Evolutionary conservation across 192 early-diverging fungal species (phyloP).

Genomic region (Coemansia sp.): DNA sequence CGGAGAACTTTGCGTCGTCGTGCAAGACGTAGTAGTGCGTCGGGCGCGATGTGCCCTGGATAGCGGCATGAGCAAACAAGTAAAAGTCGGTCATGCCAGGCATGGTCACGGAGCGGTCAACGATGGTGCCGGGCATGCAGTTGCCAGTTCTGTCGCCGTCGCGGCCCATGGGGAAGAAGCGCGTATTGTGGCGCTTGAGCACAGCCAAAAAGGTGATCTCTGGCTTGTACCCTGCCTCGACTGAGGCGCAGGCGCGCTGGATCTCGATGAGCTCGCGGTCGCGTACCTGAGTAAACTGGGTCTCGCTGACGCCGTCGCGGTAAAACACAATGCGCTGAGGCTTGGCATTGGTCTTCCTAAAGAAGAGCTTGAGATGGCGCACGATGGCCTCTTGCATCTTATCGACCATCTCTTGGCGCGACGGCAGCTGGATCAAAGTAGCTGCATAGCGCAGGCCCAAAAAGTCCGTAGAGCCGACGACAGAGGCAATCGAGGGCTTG

Average conservation of each 20-base stretch:
- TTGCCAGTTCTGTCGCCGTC: slow-evolving; percentile 77
- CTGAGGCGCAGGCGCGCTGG: slow-evolving; percentile 55
- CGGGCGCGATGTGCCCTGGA: slow-evolving; percentile 91
- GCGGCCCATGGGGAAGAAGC: slow-evolving; percentile 68
- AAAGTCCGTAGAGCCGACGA: slow-evolving; percentile 70
- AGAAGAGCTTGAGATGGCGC: slow-evolving; percentile 66
- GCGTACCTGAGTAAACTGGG: slow-evolving; percentile 77
- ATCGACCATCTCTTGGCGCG: slow-evolving; percentile 69
- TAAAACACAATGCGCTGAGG: slow-evolving; percentile 81
- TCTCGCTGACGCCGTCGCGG: slow-evolving; percentile 89
- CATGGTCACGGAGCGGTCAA: slow-evolving; percentile 71
- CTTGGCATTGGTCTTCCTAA: slow-evolving; percentile 56
- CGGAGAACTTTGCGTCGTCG: slow-evolving; percentile 79
- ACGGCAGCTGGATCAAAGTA: slow-evolving; percentile 64
- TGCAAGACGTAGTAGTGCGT: slow-evolving; percentile 88
- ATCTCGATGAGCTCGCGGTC: slow-evolving; percentile 74
- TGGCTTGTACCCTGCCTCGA: slow-evolving; percentile 73
- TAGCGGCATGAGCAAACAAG: slow-evolving; percentile 83
- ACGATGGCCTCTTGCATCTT: slow-evolving; percentile 63
- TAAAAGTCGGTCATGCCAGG: slow-evolving; percentile 86
- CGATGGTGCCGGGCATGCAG: slow-evolving; percentile 76
- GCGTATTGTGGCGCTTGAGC: slow-evolving; percentile 81
- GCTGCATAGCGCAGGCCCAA: slow-evolving; percentile 64
- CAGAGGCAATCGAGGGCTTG: slow-evolving; percentile 73
- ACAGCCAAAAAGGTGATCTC: slow-evolving; percentile 69